phyloP scores from a whole-genome alignment of 1,284 basidiomycete genomes.

The Fomitopsis pinicola region DNA sequence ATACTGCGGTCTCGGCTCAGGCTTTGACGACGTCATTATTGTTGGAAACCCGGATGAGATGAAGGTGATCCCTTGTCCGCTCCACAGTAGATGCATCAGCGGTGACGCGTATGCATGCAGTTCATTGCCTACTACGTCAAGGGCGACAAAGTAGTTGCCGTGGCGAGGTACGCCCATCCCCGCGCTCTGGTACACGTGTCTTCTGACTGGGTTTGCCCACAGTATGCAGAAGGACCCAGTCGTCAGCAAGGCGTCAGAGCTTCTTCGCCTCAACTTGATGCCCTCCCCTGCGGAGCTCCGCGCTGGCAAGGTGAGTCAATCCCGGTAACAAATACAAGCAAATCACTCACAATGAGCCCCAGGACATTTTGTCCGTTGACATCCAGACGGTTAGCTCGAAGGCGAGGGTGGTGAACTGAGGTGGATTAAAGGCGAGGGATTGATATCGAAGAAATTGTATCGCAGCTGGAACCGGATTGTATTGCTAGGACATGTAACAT shows the following conservation, averaged over 20 bases:
- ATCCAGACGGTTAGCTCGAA: conserved; percentile 21
- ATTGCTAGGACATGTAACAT: not conserved
- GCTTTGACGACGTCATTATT: conserved; percentile 82
- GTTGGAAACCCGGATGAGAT: conserved; percentile 76
- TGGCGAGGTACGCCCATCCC: conserved; percentile 52
- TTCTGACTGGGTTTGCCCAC: not conserved
- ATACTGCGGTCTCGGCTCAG: conserved; percentile 88
- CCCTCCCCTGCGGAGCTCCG: conserved; percentile 75
- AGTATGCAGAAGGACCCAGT: conserved; percentile 84
- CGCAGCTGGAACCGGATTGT: not conserved
- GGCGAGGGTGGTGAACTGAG: conserved; percentile 19
- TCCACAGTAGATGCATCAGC: too few species aligned
- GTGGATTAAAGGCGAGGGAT: not conserved
- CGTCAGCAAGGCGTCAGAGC: conserved; percentile 77
- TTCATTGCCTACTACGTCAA: conserved; percentile 88
- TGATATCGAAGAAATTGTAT: not conserved
- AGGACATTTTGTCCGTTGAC: conserved; percentile 26
- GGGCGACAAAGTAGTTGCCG: conserved; percentile 73
- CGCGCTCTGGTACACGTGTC: not conserved
- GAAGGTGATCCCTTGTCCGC: conserved; percentile 47
- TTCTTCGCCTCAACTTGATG: conserved; percentile 80
- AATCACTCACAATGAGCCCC: not conserved
- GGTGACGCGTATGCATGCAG: conserved; percentile 30
- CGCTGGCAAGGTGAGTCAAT: conserved; percentile 47
- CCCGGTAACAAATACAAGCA: not conserved